Conservation (phyloP, 306 rosid genomes). For the Inga oerstediana region DNA sequence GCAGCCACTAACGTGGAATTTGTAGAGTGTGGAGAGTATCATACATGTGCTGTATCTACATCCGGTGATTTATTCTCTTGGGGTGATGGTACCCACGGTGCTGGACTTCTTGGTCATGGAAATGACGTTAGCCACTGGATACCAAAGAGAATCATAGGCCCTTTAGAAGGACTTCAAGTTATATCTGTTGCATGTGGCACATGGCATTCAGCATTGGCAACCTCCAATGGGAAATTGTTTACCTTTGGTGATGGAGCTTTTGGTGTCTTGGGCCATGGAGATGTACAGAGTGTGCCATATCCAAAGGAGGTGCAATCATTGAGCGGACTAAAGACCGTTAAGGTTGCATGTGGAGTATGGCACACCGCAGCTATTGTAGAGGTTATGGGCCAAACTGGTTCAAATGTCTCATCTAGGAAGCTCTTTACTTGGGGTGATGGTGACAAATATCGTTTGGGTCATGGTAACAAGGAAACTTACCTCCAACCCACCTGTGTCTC, state of each 20-base stretch:
- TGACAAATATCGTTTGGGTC: slow-evolving; percentile 86
- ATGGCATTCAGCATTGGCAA: slow-evolving; percentile 91
- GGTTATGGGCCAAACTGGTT: slow-evolving; percentile 54
- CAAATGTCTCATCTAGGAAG: slow-evolving; percentile 56
- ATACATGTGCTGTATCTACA: slow-evolving; percentile 78
- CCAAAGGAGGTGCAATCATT: slow-evolving; percentile 81
- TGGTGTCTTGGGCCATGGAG: slow-evolving; percentile 96
- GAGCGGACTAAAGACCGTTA: slow-evolving; percentile 70
- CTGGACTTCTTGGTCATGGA: slow-evolving; percentile 94
- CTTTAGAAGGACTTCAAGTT: slow-evolving; percentile 87
- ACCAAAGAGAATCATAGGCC: slow-evolving; percentile 71
- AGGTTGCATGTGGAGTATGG: slow-evolving; percentile 97
- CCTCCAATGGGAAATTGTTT: slow-evolving; percentile 73
- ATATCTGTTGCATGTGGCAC: slow-evolving; percentile 86
- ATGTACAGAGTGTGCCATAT: slow-evolving; percentile 59
- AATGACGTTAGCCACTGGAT: slow-evolving; percentile 78
- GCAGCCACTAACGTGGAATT: slow-evolving; percentile 57
- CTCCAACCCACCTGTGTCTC: slow-evolving; percentile 88
- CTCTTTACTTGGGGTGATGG: slow-evolving; percentile 99
- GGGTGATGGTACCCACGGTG: slow-evolving; percentile 86
- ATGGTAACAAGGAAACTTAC: slow-evolving; percentile 73
- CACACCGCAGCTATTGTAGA: slow-evolving; percentile 97
- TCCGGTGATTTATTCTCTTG: slow-evolving; percentile 86
- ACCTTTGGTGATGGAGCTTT: slow-evolving; percentile 95
- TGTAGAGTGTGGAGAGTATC: slow-evolving; percentile 92